Evolutionary conservation across 2,329 filamentous ascomycete genomes (phyloP).

Genomic region (Thelonectria discophora): DNA sequence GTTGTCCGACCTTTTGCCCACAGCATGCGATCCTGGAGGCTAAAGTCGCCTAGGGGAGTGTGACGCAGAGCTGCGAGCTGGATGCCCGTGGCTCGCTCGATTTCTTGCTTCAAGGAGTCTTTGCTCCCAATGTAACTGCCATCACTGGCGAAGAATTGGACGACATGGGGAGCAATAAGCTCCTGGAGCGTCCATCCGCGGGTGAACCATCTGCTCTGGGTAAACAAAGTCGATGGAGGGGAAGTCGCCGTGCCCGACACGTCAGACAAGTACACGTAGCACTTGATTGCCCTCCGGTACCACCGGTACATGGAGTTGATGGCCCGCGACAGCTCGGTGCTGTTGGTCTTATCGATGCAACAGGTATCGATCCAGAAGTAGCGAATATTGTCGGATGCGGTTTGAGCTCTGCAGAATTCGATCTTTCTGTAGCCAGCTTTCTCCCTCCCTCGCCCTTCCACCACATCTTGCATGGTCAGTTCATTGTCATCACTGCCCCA

Average conservation of each 20-base stretch:
- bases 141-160: background rate
- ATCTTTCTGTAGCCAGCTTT: background rate
- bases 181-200: too few species aligned
- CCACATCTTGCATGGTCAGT: background rate
- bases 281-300: background rate
- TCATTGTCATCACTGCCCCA: background rate
- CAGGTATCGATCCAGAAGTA: background rate
- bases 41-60: background rate
- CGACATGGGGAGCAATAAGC: too few species aligned
- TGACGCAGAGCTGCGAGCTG: background rate
- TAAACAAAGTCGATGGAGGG: background rate
- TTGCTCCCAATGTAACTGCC: background rate
- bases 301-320: conserved; percentile 7
- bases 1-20: background rate
- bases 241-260: background rate
- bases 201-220: background rate
- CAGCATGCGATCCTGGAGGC: background rate
- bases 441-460: background rate
- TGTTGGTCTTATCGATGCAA: conserved; percentile 9
- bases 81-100: background rate
- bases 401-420: background rate
- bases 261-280: background rate
- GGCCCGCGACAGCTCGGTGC: conserved; percentile 2
- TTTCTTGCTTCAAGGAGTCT: background rate
- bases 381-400: background rate